Percentiles rank a stretch among this genome's conserved stretches.
phyloP scores from a whole-genome alignment of 208 protist genomes.

The Trichomonas tenax region DNA sequence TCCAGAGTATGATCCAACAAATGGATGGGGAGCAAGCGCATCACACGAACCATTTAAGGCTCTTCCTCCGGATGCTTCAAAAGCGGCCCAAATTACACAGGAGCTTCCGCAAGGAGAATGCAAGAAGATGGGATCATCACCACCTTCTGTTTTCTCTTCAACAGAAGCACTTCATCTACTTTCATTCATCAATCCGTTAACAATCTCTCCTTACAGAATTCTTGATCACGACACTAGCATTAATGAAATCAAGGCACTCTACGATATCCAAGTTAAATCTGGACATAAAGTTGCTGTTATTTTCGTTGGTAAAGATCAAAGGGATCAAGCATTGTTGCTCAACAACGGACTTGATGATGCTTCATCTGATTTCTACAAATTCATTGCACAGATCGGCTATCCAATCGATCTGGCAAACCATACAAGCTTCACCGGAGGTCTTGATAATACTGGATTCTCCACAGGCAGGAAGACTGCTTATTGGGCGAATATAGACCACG shows the following conservation, averaged over 20 bases:
- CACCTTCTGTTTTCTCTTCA: background rate
- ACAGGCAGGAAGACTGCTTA: background rate
- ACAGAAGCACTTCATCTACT: background rate
- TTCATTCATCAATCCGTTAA: background rate
- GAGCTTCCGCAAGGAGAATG: background rate
- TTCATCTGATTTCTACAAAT: background rate
- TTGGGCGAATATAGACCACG: background rate
- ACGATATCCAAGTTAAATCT: background rate
- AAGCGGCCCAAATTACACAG: too few species aligned
- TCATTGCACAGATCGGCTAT: background rate
- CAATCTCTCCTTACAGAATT: background rate
- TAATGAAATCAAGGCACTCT: background rate
- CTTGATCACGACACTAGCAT: background rate
- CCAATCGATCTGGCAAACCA: background rate
- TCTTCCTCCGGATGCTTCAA: too few species aligned
- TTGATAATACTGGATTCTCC: background rate
- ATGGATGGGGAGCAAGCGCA: background rate
- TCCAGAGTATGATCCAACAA: background rate
- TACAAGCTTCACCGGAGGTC: background rate
- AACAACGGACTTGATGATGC: background rate
- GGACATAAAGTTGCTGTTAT: background rate
- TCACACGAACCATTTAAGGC: background rate
- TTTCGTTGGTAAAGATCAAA: background rate
- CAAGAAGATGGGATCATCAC: background rate
- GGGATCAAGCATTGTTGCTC: background rate